Evolutionary conservation across 345 rosid species (phyloP).

Genomic region (Pseudoturritis turrita): DNA sequence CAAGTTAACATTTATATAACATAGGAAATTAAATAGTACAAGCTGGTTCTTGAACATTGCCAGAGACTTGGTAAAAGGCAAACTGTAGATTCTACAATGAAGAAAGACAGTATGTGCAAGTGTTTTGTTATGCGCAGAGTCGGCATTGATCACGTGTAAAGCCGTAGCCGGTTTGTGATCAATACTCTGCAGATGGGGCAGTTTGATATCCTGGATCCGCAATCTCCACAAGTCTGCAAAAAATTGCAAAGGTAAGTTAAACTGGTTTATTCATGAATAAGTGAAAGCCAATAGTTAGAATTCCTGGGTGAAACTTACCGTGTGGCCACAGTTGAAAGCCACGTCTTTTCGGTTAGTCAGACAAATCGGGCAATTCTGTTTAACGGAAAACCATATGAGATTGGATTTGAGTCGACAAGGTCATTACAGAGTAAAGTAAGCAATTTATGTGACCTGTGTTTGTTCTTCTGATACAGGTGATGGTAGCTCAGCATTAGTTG

Average conservation of each 20-base stretch:
- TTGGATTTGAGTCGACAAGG: constrained; percentile 6
- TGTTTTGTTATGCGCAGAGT: not conserved
- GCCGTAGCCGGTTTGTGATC: constrained; percentile 48
- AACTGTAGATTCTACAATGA: not conserved
- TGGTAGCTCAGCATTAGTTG: constrained; percentile 3
- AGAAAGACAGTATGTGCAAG: constrained; percentile 5
- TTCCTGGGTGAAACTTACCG: constrained; percentile 42
- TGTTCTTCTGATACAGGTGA: constrained; percentile 35
- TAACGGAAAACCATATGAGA: not conserved
- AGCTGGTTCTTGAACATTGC: not conserved
- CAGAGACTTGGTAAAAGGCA: not conserved
- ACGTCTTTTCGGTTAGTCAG: constrained; percentile 49
- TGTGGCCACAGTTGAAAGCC: constrained; percentile 75
- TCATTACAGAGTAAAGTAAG: not conserved
- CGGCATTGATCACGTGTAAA: constrained; percentile 33
- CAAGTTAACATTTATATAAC: not conserved
- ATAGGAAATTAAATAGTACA: not conserved
- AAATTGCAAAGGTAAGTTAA: not conserved
- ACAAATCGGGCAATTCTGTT: constrained; percentile 69
- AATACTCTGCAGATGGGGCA: constrained; percentile 66
- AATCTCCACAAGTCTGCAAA: constrained; percentile 59
- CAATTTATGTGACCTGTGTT: constrained; percentile 40
- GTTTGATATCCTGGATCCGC: constrained; percentile 43
- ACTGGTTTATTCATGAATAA: not conserved
- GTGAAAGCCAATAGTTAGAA: not conserved